A percentile compares a stretch with the other conserved stretches of the same genome.
phyloP scores from a whole-genome alignment of 163 green algal species.

The Volvox carteri region DNA sequence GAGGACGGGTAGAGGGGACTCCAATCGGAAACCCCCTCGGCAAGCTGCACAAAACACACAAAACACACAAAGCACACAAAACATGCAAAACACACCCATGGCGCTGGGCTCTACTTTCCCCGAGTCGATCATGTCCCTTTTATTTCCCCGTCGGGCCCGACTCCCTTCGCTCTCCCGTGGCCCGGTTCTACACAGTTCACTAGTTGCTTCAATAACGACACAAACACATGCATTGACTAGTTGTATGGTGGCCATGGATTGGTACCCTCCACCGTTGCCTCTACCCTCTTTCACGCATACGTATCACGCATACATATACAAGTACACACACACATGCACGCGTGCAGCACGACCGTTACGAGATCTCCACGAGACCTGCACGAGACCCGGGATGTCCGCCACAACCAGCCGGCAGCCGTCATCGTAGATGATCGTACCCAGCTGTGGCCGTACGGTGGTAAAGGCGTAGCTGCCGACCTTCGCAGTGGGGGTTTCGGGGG shows the following conservation, averaged over 20 bases:
- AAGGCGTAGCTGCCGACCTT: conserved; percentile 91
- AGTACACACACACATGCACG: background rate
- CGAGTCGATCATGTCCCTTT: too few species aligned
- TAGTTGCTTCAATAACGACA: background rate
- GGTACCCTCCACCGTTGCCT: too few species aligned
- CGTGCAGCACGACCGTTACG: background rate
- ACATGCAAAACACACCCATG: background rate
- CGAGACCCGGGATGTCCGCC: conserved; percentile 83
- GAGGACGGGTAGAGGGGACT: background rate
- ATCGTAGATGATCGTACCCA: conserved; percentile 76
- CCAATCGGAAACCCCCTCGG: background rate
- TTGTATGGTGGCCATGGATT: background rate
- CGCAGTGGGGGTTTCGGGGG: background rate
- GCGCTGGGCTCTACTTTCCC: too few species aligned
- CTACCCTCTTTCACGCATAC: too few species aligned
- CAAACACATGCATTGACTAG: background rate
- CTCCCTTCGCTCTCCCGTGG: too few species aligned
- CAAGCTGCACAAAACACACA: too few species aligned
- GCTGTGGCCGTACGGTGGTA: conserved; percentile 91
- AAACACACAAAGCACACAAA: too few species aligned
- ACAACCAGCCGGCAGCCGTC: conserved; percentile 55
- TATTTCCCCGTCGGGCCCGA: too few species aligned
- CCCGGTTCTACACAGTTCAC: background rate
- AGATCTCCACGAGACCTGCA: conserved; percentile 28
- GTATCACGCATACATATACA: too few species aligned